A percentile compares a stretch with the other conserved stretches of the same genome.
phyloP scores from a whole-genome alignment of 495 filamentous ascomycete species.

The Lasiosphaeria miniovina region DNA sequence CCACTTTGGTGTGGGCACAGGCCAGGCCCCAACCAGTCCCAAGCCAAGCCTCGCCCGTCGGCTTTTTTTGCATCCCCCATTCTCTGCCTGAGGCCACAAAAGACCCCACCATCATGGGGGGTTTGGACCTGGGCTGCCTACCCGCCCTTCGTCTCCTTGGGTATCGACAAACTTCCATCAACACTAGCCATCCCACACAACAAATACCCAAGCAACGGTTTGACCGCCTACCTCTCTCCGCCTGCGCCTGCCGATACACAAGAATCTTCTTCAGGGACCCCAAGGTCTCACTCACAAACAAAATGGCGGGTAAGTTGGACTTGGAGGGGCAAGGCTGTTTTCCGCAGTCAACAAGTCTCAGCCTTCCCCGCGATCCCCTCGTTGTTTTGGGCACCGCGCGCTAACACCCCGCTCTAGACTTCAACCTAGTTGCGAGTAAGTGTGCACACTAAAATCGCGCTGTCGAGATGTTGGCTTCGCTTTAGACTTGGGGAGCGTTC shows the following conservation, averaged over 20 bases:
- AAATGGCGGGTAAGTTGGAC: slow-evolving; percentile 14
- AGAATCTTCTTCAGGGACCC: background rate
- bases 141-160: slow-evolving; percentile 14
- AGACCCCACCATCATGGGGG: slow-evolving; percentile 18
- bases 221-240: background rate
- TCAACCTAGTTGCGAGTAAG: slow-evolving; percentile 27
- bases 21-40: no score
- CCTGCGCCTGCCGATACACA: background rate
- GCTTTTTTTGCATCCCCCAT: background rate
- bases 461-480: background rate
- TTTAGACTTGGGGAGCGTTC: no score
- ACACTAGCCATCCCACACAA: slow-evolving; percentile 10
- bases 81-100: slow-evolving; percentile 21
- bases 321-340: background rate
- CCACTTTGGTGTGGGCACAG: no score
- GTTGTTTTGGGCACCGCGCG: background rate
- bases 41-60: no score
- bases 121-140: slow-evolving; percentile 6
- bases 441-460: background rate
- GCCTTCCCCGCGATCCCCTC: slow-evolving; percentile 12
- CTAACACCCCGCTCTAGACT: slow-evolving; percentile 22
- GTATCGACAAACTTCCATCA: slow-evolving; percentile 25
- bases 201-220: slow-evolving; percentile 1
- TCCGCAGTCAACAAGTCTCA: background rate
- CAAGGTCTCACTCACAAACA: background rate